Evolutionary conservation across 2,329 filamentous ascomycete genomes (phyloP).

Genomic region (Arthroderma sp.): DNA sequence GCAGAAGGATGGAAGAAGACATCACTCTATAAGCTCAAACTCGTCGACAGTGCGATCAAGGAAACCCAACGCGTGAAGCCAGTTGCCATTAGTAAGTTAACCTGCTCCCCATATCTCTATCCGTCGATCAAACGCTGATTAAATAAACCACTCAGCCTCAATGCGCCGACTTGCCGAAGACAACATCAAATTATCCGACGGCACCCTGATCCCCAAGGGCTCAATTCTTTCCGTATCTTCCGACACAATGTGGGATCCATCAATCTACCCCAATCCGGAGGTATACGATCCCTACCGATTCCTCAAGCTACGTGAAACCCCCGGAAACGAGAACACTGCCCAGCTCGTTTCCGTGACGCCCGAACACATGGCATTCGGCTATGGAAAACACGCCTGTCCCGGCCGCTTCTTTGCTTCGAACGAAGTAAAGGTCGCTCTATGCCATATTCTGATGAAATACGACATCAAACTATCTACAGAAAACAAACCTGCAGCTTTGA

Average conservation of each 20-base stretch:
- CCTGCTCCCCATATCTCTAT: background rate
- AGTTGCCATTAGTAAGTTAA: conserved; percentile 9
- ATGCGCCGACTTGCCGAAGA: conserved; percentile 8
- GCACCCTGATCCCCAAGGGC: conserved; percentile 10
- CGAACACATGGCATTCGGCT: conserved; percentile 16
- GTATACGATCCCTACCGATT: conserved; percentile 13
- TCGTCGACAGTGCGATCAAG: conserved; percentile 33
- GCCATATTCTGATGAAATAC: conserved; percentile 21
- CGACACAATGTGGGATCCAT: conserved; percentile 9
- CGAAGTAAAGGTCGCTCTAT: conserved; percentile 23
- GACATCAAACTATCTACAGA: conserved; percentile 14
- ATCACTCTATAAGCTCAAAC: conserved; percentile 26
- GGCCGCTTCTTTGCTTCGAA: conserved; percentile 23
- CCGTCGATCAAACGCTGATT: too few relatives aligned
- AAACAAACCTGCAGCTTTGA: too few relatives aligned
- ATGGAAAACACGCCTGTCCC: conserved; percentile 21
- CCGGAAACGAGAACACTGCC: conserved; percentile 6
- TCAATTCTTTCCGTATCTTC: conserved; percentile 8
- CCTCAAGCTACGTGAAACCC: conserved; percentile 6
- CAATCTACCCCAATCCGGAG: conserved; percentile 9
- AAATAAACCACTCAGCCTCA: background rate
- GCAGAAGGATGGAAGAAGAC: conserved; percentile 22
- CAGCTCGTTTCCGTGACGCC: conserved; percentile 8
- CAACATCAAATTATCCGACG: conserved; percentile 11
- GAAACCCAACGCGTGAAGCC: conserved; percentile 25